These are phyloP conservation scores for Stemphylium beticola DNA, from an alignment of 2,329 filamentous ascomycete genomes.

Conservation along the genomic window DNA sequence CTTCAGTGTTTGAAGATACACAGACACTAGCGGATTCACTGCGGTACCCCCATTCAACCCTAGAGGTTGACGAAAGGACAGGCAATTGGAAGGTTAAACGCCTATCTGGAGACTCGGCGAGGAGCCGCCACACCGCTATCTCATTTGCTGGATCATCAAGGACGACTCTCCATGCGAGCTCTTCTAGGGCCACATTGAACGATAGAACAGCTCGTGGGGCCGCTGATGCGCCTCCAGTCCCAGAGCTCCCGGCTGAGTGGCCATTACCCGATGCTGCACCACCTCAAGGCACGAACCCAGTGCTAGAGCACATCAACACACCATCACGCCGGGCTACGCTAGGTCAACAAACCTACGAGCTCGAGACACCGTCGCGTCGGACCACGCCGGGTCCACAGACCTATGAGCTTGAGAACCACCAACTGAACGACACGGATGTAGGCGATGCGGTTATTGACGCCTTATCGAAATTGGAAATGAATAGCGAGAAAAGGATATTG, in stretches of 20 bases:
- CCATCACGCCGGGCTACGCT: slow-evolving; percentile 14
- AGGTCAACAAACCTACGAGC: slow-evolving; percentile 16
- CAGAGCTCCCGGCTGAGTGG: slow-evolving; percentile 33
- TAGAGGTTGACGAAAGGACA: slow-evolving; percentile 40
- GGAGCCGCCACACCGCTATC: slow-evolving; percentile 16
- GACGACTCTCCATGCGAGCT: slow-evolving; percentile 17
- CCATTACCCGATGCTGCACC: slow-evolving; percentile 30
- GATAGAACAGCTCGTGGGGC: slow-evolving; percentile 24
- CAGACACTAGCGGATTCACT: slow-evolving; percentile 44
- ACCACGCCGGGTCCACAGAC: slow-evolving; percentile 11
- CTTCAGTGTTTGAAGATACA: slow-evolving; percentile 41
- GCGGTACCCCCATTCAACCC: slow-evolving; percentile 38
- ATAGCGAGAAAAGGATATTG: slow-evolving; percentile 17
- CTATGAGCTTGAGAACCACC: slow-evolving; percentile 26
- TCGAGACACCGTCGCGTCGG: slow-evolving; percentile 9
- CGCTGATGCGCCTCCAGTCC: slow-evolving; percentile 33
- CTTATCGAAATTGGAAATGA: slow-evolving; percentile 26
- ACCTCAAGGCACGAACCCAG: slow-evolving; percentile 15
- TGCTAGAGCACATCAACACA: slow-evolving; percentile 21
- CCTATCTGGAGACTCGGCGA: slow-evolving; percentile 23
- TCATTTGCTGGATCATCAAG: slow-evolving; percentile 20
- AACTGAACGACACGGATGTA: slow-evolving; percentile 24
- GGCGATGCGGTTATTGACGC: slow-evolving; percentile 29
- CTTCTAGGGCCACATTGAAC: slow-evolving; percentile 18
- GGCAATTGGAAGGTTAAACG: slow-evolving; percentile 44